Evolutionary conservation across 2,329 filamentous ascomycete genomes (phyloP), one percentile per base, ranked within the genome.

Genomic region (Colletotrichum musae): DNA sequence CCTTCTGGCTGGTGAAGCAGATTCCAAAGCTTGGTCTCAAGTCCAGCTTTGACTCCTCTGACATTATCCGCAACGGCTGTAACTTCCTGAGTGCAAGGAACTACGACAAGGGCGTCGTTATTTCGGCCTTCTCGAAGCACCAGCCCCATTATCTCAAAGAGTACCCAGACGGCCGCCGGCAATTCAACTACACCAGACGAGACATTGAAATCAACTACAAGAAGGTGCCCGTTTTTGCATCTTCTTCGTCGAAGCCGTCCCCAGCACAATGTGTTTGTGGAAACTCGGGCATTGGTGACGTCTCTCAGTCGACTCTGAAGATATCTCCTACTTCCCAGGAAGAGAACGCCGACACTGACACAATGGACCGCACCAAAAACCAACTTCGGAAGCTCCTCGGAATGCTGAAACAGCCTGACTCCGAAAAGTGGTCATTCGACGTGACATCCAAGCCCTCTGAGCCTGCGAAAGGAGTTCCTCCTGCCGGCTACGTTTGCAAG

Each of bases 41-140:
- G 15, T 52, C 43, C 18, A 39, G 50, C 18, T 7, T 24, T 9
- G 24, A 67, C 18, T 62, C 63, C 1, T 57, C 67, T 1, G 13
- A n/a, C n/a, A 39, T 50, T n/a, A 64, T 76, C 18, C 36, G 52
- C 2, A 24, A 58, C n/a, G 73, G 73, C 65, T 72, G 73, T 59
- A 12, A 52, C 12, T 69, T 68, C n/a, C 15, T 76, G 7, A 62
- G 60, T 21, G 28, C 41, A 21, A 58, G 59, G 32, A 32, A 62
- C 5, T 70, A 64, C 50, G 60, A 67, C 13, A 72, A 74, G 50
- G 21, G 39, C 5, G n/a, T 41, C 12, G 72, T 77, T 13, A 15
- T 69, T 16, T 57, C 50, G 6, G 58, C 65, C 5, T 75, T 75
- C 52, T 48, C 66, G 10, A 64, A 70, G 21, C 73, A 70, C 56